phyloP scores from a whole-genome alignment of 225 moss, liverwort and hornwort species.

The Asterella californica region DNA sequence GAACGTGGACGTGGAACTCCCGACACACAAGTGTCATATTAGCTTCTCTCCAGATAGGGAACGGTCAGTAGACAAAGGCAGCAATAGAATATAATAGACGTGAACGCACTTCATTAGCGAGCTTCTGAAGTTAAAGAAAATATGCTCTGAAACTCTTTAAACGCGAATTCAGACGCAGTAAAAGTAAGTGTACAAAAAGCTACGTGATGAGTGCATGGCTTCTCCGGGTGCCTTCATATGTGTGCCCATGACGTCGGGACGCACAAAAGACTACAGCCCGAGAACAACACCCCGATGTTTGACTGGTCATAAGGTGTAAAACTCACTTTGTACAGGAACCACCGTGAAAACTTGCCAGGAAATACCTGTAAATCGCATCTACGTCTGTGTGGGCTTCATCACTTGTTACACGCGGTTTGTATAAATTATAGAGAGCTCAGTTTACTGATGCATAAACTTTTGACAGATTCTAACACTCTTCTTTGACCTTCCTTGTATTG shows the following conservation, averaged over 20 bases:
- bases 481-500: slow-evolving; percentile 32
- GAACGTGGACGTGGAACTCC: not conserved
- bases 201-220: not conserved
- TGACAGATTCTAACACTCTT: slow-evolving; percentile 33
- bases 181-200: not conserved
- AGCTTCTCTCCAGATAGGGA: not conserved
- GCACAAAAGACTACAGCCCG: not conserved
- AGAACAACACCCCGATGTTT: not conserved
- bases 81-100: not conserved
- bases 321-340: not conserved
- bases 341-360: not conserved
- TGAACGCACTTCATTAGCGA: not conserved
- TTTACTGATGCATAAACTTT: slow-evolving; percentile 16
- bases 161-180: not conserved
- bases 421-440: slow-evolving; percentile 11
- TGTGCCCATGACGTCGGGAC: not conserved
- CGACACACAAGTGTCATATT: not conserved
- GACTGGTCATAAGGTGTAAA: not conserved
- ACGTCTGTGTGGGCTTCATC: not conserved
- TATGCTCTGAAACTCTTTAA: slow-evolving; percentile 6
- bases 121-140: not conserved
- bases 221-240: not conserved
- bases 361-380: not conserved
- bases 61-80: not conserved
- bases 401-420: not conserved